A percentile compares a stretch with the other conserved stretches of the same genome.
phyloP scores from a whole-genome alignment of 257 asterid genomes.

The Gynochthodes officinalis region DNA sequence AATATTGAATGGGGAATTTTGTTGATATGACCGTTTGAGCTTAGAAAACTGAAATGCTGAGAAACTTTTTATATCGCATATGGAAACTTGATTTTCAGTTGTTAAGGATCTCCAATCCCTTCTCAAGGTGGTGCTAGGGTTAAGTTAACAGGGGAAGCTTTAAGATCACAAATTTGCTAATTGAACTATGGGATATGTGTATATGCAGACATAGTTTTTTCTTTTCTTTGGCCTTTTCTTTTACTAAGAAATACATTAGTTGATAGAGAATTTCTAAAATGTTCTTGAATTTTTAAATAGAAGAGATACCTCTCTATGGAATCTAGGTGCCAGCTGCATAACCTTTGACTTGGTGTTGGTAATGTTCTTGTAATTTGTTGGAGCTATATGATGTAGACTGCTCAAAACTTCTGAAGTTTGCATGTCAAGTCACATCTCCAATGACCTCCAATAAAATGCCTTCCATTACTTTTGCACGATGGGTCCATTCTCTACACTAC shows the following conservation, averaged over 20 bases:
- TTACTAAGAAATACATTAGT: not conserved
- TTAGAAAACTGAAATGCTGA: not conserved
- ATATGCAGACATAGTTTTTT: not conserved
- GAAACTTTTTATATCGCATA: not conserved
- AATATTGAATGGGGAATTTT: not conserved
- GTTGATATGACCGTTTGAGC: not conserved
- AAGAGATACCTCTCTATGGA: not conserved
- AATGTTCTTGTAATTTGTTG: not conserved
- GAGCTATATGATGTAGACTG: not conserved
- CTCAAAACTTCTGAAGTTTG: not conserved
- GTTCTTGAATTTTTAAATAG: not conserved
- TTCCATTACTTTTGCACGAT: not conserved
- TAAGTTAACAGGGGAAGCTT: not conserved
- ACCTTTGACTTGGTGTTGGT: slow-evolving; percentile 3
- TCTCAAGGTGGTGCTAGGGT: not conserved
- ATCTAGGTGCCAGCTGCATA: not conserved
- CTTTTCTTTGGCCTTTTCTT: no score
- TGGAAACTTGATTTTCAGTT: not conserved
- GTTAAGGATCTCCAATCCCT: no score
- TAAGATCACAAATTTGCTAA: not conserved
- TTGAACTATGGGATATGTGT: not conserved
- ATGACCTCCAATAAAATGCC: not conserved
- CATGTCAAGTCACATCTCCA: not conserved
- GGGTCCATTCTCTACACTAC: no score
- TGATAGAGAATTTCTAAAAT: not conserved